A percentile compares a stretch with the other conserved stretches of the same genome.
Conservation (phyloP, 768 basidiomycete genomes). For the Neoboletus magnificus region DNA sequence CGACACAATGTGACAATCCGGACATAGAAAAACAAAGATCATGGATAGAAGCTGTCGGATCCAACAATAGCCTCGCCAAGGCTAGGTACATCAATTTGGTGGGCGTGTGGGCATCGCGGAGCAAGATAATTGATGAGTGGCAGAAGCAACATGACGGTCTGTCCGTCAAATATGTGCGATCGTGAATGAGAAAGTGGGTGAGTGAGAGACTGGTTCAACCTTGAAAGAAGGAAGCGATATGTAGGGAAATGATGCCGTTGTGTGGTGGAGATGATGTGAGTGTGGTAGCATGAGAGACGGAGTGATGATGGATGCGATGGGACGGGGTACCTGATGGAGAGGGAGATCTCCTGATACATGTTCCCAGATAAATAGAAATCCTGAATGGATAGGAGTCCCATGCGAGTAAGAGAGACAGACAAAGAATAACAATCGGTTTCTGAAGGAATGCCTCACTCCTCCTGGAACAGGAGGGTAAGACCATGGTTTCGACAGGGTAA, state of each 20-base stretch:
- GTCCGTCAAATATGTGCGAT: slow-evolving; percentile 22
- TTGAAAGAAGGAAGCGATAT: slow-evolving; percentile 18
- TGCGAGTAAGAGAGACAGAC: slow-evolving; percentile 21
- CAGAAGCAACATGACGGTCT: slow-evolving; percentile 15
- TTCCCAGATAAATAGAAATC: slow-evolving; percentile 35
- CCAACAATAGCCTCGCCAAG: slow-evolving; percentile 11
- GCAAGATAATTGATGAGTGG: slow-evolving; percentile 10
- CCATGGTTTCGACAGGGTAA: slow-evolving; percentile 19
- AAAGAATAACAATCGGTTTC: slow-evolving; percentile 16
- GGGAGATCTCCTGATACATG: slow-evolving; percentile 27
- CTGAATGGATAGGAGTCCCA: slow-evolving; percentile 29
- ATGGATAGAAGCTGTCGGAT: slow-evolving; percentile 14
- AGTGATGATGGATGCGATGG: slow-evolving; percentile 24
- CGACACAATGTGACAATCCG: slow-evolving; percentile 14
- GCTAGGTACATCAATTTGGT: slow-evolving; percentile 6
- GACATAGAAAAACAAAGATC: slow-evolving; percentile 13
- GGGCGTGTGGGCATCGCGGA: slow-evolving; percentile 14
- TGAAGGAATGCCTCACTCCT: slow-evolving; percentile 20
- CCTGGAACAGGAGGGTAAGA: slow-evolving; percentile 21
- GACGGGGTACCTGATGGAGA: slow-evolving; percentile 24
- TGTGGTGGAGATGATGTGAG: slow-evolving; percentile 24
- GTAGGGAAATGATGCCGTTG: slow-evolving; percentile 30
- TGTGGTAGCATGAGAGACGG: slow-evolving; percentile 20
- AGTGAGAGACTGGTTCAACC: slow-evolving; percentile 12
- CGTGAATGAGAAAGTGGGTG: slow-evolving; percentile 10